Evolutionary conservation across 495 filamentous ascomycete genomes (phyloP).

Genomic region (Neurospora sp.): DNA sequence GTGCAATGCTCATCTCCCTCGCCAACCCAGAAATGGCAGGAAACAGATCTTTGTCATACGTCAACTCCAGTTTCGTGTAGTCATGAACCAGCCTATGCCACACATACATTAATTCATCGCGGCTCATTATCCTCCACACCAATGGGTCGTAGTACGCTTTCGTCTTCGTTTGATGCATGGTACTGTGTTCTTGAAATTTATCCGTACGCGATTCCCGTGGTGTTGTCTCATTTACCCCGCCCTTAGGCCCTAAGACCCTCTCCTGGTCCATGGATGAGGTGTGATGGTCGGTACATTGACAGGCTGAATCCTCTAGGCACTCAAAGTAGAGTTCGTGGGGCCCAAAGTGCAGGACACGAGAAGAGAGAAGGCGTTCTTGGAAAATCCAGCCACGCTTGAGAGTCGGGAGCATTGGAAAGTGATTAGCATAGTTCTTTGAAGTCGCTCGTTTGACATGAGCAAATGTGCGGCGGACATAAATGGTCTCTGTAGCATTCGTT

Average conservation of each 20-base stretch:
- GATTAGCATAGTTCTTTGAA: not conserved
- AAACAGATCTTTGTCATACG: slow-evolving; percentile 9
- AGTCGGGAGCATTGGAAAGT: not conserved
- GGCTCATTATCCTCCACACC: not conserved
- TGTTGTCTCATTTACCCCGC: no score
- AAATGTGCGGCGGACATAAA: slow-evolving; percentile 3
- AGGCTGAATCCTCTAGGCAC: slow-evolving; percentile 1
- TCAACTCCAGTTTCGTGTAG: slow-evolving; percentile 4
- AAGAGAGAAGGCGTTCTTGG: slow-evolving; percentile 11
- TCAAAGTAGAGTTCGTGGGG: slow-evolving; percentile 11
- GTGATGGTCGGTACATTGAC: slow-evolving; percentile 5
- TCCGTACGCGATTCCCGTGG: no score
- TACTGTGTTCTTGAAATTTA: no score
- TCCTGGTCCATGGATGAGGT: no score
- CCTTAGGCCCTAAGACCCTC: no score
- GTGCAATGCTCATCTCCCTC: not conserved
- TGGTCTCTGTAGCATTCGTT: not conserved
- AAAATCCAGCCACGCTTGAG: slow-evolving; percentile 13
- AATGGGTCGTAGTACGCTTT: not conserved
- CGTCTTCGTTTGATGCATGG: no score
- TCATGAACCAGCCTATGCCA: slow-evolving; percentile 12
- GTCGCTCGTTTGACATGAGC: not conserved
- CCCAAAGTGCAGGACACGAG: slow-evolving; percentile 13
- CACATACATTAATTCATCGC: not conserved
- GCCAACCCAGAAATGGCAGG: slow-evolving; percentile 11